Conservation (phyloP, 2,329 filamentous ascomycete genomes). For the Aspergillus aculeatinus region DNA sequence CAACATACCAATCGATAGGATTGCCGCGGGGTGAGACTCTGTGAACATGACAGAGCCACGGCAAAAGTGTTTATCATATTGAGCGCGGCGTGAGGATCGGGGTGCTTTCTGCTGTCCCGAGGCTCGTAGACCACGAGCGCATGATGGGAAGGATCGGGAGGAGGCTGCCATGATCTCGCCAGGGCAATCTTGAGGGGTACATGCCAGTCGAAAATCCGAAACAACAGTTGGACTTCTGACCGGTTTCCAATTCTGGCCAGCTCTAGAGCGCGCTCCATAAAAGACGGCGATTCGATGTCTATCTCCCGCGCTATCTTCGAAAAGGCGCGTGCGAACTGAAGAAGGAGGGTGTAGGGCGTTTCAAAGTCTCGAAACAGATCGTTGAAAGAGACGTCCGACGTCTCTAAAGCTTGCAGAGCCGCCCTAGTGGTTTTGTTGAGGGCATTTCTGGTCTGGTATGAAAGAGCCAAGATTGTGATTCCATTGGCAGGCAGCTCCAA, state of each 20-base stretch:
- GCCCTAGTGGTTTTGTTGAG: conserved; percentile 24
- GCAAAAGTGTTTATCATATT: conserved; percentile 49
- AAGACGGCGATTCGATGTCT: conserved; percentile 35
- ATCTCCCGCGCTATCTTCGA: conserved; percentile 32
- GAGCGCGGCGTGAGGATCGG: conserved; percentile 38
- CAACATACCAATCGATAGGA: conserved; percentile 49
- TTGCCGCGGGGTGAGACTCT: conserved; percentile 37
- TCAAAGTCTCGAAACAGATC: conserved; percentile 30
- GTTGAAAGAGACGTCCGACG: conserved; percentile 24
- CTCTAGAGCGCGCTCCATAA: conserved; percentile 31
- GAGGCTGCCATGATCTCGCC: conserved; percentile 30
- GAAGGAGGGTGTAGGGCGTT: conserved; percentile 27
- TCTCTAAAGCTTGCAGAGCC: conserved; percentile 29
- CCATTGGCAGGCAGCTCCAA: conserved; percentile 33
- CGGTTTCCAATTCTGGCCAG: conserved; percentile 33
- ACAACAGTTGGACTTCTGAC: conserved; percentile 27
- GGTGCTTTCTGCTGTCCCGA: conserved; percentile 20
- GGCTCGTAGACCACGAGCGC: conserved; percentile 29
- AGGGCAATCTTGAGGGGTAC: conserved; percentile 40
- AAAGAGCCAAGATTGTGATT: conserved; percentile 28
- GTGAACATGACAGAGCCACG: conserved; percentile 41
- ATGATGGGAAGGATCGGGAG: conserved; percentile 25
- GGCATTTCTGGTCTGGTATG: conserved; percentile 26
- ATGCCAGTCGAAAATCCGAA: conserved; percentile 38
- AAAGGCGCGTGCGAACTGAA: conserved; percentile 29